Percentiles rank a stretch among this genome's conserved stretches.
phyloP scores from a whole-genome alignment of 202 grass and related monocot species.

The Schoenoplectus tabernaemontani region DNA sequence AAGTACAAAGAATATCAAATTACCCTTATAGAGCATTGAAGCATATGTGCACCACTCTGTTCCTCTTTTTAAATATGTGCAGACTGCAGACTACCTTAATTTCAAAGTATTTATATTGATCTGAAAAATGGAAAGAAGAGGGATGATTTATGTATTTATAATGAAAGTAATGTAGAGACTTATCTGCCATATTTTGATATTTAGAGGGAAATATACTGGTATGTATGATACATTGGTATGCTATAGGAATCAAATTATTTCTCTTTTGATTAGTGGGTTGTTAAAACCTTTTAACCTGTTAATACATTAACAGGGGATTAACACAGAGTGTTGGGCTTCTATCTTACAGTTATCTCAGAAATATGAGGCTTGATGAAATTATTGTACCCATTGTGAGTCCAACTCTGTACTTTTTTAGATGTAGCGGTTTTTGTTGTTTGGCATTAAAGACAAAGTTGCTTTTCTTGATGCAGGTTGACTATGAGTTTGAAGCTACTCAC shows the following conservation, averaged over 20 bases:
- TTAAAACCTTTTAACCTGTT: not conserved
- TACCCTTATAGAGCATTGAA: not conserved
- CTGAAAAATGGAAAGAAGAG: not conserved
- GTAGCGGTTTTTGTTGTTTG: not conserved
- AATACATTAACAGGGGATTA: slow-evolving; percentile 30
- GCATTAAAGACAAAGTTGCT: not conserved
- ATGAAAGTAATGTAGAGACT: not conserved
- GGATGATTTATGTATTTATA: not conserved
- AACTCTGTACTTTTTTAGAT: not conserved
- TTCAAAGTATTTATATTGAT: not conserved
- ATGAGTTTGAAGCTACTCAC: slow-evolving; percentile 48
- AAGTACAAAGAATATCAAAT: not conserved
- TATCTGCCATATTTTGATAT: not conserved
- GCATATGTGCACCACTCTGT: not conserved
- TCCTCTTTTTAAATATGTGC: not conserved
- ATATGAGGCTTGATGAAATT: slow-evolving; percentile 49
- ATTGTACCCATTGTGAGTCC: slow-evolving; percentile 62
- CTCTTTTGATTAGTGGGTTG: not conserved
- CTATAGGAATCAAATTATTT: not conserved
- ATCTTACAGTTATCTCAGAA: slow-evolving; percentile 67
- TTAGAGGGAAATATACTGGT: not conserved
- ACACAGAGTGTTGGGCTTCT: slow-evolving; percentile 73
- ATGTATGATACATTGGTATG: not conserved
- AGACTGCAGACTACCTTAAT: not conserved
- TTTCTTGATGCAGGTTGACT: slow-evolving; percentile 57